These are phyloP conservation scores for Pseudopyricularia javanii DNA, from an alignment of 2,329 filamentous ascomycete genomes.

Conservation along the genomic window DNA sequence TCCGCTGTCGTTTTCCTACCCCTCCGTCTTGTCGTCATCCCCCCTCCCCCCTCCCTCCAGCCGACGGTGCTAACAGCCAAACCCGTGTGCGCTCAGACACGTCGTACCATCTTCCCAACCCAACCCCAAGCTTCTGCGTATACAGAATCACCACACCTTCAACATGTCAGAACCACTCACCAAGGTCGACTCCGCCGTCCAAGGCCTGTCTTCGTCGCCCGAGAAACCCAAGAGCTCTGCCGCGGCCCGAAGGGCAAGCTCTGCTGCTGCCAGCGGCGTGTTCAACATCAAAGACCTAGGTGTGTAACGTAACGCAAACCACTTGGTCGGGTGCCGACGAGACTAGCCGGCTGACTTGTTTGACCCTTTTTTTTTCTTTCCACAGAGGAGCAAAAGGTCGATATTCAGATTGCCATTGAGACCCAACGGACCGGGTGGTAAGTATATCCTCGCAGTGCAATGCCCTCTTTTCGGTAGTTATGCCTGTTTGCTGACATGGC, in stretches of 20 bases:
- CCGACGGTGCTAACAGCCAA: no score
- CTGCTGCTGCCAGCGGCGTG: conserved; percentile 57
- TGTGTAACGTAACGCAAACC: conserved; percentile 31
- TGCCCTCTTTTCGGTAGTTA: not conserved
- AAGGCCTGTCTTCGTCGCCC: conserved; percentile 60
- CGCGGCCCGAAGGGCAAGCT: conserved; percentile 58
- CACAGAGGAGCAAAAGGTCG: conserved; percentile 59
- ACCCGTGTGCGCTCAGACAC: not conserved
- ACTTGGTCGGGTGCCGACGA: no score
- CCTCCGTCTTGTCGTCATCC: no score
- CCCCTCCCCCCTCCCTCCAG: no score
- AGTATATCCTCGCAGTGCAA: conserved; percentile 17
- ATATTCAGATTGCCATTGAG: conserved; percentile 64
- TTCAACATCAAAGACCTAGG: conserved; percentile 78
- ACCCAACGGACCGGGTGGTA: conserved; percentile 85
- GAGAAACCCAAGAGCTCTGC: conserved; percentile 35
- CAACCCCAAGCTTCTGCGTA: not conserved
- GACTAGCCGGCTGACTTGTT: not conserved
- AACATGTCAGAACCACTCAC: conserved; percentile 48
- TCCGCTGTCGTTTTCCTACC: no score
- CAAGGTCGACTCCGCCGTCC: conserved; percentile 87
- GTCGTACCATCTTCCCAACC: not conserved
- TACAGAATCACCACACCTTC: conserved; percentile 4
- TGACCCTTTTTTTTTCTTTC: not conserved
- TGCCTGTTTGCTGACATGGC: not conserved